Evolutionary conservation across 148 eudicot genomes (phyloP).

Genomic region (Rhododendron williamsianum): DNA sequence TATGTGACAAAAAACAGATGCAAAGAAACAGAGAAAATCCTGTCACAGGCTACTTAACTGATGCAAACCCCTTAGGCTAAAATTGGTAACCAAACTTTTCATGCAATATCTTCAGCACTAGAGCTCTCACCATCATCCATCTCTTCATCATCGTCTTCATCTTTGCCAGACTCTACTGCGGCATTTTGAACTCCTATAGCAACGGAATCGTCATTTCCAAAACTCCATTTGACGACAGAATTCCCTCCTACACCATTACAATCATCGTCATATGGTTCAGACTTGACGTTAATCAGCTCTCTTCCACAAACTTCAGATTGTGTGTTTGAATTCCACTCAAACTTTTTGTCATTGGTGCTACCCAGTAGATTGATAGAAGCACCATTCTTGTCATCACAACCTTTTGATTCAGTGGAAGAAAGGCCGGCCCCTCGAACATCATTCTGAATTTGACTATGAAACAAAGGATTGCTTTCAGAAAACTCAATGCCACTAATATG

Average conservation of each 20-base stretch:
- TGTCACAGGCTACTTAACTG: background rate
- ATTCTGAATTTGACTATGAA: background rate
- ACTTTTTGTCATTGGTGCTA: background rate
- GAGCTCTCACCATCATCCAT: slow-evolving; percentile 5
- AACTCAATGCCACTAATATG: background rate
- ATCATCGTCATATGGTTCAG: background rate
- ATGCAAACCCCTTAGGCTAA: background rate
- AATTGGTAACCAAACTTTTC: background rate
- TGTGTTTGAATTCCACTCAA: background rate
- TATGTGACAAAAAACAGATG: background rate
- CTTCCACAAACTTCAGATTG: background rate
- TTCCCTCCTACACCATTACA: background rate
- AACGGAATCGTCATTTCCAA: background rate
- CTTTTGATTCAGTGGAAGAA: background rate
- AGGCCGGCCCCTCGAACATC: background rate
- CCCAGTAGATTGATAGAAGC: background rate
- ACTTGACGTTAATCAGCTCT: background rate
- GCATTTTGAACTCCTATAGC: background rate
- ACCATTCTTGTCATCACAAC: background rate
- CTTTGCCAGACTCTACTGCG: background rate
- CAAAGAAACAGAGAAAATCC: background rate
- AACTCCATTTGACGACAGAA: background rate
- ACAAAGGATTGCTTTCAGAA: background rate
- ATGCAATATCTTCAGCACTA: background rate
- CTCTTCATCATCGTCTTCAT: slow-evolving; percentile 7